A percentile compares a stretch with the other conserved stretches of the same genome.
These are phyloP conservation scores for Ilyonectria destructans DNA, from an alignment of 2,329 filamentous ascomycete species.

Conservation along the genomic window DNA sequence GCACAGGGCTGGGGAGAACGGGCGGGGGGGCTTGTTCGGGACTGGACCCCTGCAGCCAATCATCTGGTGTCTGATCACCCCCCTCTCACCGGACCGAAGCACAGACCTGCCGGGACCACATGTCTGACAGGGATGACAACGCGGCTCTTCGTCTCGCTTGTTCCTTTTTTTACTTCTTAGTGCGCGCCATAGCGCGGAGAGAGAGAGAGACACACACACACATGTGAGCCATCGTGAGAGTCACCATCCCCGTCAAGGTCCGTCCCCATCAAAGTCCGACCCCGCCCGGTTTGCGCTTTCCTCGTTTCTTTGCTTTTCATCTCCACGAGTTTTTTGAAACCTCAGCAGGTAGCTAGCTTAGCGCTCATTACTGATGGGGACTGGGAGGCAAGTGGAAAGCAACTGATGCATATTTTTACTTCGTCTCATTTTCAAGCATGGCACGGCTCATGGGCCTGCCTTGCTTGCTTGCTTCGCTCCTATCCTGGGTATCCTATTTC, in stretches of 20 bases:
- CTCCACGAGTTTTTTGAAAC: too few species aligned
- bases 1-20: conserved; percentile 42
- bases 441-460: conserved; percentile 31
- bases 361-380: background rate
- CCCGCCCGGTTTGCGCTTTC: too few species aligned
- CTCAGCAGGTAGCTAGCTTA: background rate
- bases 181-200: background rate
- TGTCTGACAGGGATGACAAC: conserved; percentile 51
- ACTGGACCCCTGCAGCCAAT: conserved; percentile 39
- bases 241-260: too few species aligned
- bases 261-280: too few species aligned
- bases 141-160: conserved; percentile 47
- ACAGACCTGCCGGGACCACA: conserved; percentile 48
- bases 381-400: background rate
- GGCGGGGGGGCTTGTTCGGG: conserved; percentile 30
- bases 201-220: too few species aligned
- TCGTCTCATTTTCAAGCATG: conserved; percentile 16
- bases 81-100: conserved; percentile 41
- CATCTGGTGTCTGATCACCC: conserved; percentile 12
- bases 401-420: background rate
- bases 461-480: conserved; percentile 17
- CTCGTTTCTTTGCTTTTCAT: too few species aligned
- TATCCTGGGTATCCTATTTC: conserved; percentile 45
- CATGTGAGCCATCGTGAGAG: too few species aligned
- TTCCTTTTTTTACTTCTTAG: conserved; percentile 34